These are phyloP conservation scores for Inga oerstediana DNA, from an alignment of 306 rosid genomes.

Conservation along the genomic window DNA sequence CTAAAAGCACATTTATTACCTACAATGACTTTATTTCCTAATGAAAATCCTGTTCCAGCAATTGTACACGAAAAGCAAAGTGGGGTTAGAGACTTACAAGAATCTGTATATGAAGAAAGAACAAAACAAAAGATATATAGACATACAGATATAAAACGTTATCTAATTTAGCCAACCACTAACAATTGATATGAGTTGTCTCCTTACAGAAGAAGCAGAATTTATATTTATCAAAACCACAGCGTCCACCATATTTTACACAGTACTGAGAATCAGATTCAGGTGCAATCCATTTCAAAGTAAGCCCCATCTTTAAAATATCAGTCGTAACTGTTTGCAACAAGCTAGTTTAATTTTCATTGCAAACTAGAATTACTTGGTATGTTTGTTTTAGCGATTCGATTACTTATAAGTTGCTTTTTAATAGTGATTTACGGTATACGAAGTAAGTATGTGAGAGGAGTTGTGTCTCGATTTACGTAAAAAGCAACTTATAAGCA, in stretches of 20 bases:
- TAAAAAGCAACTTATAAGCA: no score
- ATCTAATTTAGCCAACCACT: constrained; percentile 28
- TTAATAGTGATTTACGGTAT: no score
- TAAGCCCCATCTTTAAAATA: constrained; percentile 65
- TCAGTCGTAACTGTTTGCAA: constrained; percentile 46
- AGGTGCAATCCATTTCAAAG: constrained; percentile 60
- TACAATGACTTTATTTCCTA: constrained; percentile 1
- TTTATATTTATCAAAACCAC: constrained; percentile 50
- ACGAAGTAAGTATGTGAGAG: no score
- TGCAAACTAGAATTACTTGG: constrained; percentile 35
- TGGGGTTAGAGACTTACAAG: neutral
- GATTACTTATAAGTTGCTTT: neutral
- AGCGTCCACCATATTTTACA: constrained; percentile 62
- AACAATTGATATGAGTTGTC: constrained; percentile 45
- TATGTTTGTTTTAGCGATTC: neutral
- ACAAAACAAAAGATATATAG: neutral
- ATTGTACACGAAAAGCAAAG: constrained; percentile 16
- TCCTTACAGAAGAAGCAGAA: constrained; percentile 62
- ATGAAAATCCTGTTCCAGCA: constrained; percentile 26
- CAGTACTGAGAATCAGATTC: constrained; percentile 55
- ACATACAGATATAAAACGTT: neutral
- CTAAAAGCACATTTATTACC: constrained; percentile 48
- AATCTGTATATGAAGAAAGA: neutral
- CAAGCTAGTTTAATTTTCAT: constrained; percentile 31
- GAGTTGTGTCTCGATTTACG: no score